These are phyloP conservation scores for Hippophae tibetana DNA, from an alignment of 306 rosid species.

Conservation along the genomic window DNA sequence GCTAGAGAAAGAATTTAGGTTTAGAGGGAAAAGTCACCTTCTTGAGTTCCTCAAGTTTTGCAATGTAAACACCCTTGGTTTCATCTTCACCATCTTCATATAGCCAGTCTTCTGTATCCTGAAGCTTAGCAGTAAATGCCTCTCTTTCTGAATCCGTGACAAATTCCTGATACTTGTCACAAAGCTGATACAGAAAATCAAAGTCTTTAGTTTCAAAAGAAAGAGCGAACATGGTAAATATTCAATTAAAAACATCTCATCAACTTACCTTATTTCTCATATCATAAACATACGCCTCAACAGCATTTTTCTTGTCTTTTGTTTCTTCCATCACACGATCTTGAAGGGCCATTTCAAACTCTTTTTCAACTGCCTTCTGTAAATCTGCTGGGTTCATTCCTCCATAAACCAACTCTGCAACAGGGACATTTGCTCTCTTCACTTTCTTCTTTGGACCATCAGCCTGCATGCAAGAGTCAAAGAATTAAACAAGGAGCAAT, in stretches of 20 bases:
- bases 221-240: neutral
- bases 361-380: constrained; percentile 79
- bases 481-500: neutral
- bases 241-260: neutral
- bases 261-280: constrained; percentile 79
- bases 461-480: constrained; percentile 24
- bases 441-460: constrained; percentile 82
- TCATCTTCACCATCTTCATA: constrained; percentile 96
- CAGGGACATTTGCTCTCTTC: constrained; percentile 57
- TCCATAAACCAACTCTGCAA: constrained; percentile 69
- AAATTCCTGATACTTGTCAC: constrained; percentile 65
- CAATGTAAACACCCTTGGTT: constrained; percentile 82
- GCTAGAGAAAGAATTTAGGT: neutral
- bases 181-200: constrained; percentile 41
- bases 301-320: constrained; percentile 90
- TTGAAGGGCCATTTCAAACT: constrained; percentile 96
- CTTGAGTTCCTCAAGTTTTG: constrained; percentile 88
- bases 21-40: constrained; percentile 31
- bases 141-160: constrained; percentile 70
- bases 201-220: constrained; percentile 9
- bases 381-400: constrained; percentile 49
- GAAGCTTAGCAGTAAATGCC: constrained; percentile 50
- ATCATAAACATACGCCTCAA: constrained; percentile 90
- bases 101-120: constrained; percentile 87
- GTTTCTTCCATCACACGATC: constrained; percentile 98